Percentiles rank a stretch among this genome's conserved stretches.
Evolutionary conservation across 768 basidiomycete genomes (phyloP).

Genomic region (Trametes cubensis): DNA sequence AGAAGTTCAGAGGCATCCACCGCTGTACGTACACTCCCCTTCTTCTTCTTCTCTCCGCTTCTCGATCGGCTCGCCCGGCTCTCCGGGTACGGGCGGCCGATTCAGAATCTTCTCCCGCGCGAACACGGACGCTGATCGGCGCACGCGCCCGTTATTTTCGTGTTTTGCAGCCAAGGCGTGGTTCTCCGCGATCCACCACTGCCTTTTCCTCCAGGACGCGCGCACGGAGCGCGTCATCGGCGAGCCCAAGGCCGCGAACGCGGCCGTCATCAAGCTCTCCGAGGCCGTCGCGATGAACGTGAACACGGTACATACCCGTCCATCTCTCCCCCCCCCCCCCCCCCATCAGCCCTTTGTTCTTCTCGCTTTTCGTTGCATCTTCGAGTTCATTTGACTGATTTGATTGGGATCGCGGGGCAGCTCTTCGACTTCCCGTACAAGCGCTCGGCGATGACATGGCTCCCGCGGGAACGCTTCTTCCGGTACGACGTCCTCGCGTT

Average conservation of each 20-base stretch:
- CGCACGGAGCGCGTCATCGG: constrained; percentile 45
- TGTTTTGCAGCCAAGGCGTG: constrained; percentile 32
- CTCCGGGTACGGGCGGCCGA: no score
- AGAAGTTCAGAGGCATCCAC: constrained; percentile 46
- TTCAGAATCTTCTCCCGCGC: background rate
- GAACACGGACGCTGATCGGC: constrained; percentile 16
- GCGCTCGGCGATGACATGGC: constrained; percentile 26
- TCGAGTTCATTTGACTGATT: background rate
- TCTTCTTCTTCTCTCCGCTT: background rate
- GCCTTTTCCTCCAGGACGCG: constrained; percentile 46
- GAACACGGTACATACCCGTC: constrained; percentile 10
- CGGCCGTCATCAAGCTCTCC: constrained; percentile 33
- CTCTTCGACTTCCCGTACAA: constrained; percentile 29
- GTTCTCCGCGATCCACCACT: constrained; percentile 44
- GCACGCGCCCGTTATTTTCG: background rate
- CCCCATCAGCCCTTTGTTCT: background rate
- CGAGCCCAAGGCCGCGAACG: constrained; percentile 44
- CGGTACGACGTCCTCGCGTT: constrained; percentile 19
- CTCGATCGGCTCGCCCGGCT: background rate
- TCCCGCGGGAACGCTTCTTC: constrained; percentile 26
- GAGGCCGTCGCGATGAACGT: constrained; percentile 20
- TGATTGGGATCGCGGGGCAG: constrained; percentile 3
- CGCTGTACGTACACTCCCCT: constrained; percentile 41
- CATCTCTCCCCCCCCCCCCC: no score
- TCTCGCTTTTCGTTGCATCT: background rate